Conservation (phyloP, 495 filamentous ascomycete species). For the Penicillium herquei region DNA sequence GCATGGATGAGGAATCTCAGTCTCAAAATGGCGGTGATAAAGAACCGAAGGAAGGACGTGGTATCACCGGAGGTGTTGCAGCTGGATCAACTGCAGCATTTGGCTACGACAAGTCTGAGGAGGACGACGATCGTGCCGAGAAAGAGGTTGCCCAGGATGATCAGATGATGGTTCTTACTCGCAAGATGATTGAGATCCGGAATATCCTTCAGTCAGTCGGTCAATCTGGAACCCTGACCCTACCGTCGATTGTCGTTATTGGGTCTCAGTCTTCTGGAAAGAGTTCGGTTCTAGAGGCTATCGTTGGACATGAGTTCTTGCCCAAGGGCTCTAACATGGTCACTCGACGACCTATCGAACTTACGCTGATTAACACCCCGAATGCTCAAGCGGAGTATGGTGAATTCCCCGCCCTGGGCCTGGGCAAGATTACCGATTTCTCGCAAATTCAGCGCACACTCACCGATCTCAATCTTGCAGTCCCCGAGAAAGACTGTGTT, state of each 20-base stretch:
- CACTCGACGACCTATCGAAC: slow-evolving; percentile 90
- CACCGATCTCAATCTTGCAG: slow-evolving; percentile 91
- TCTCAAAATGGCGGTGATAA: slow-evolving; percentile 44
- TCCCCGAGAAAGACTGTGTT: slow-evolving; percentile 86
- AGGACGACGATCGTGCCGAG: slow-evolving; percentile 64
- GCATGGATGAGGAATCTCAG: slow-evolving; percentile 51
- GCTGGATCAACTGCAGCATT: slow-evolving; percentile 72
- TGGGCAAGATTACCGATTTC: slow-evolving; percentile 93
- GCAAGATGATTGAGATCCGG: slow-evolving; percentile 99
- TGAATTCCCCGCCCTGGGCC: slow-evolving; percentile 89
- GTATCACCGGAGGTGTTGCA: slow-evolving; percentile 45
- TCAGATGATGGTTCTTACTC: slow-evolving; percentile 99
- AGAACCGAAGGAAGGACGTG: slow-evolving; percentile 62
- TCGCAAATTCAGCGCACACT: slow-evolving; percentile 87
- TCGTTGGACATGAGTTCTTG: slow-evolving; percentile 96
- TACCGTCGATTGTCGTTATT: slow-evolving; percentile 97
- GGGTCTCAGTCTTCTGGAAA: slow-evolving; percentile 98
- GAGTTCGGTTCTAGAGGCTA: slow-evolving; percentile 94
- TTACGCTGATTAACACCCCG: slow-evolving; percentile 94
- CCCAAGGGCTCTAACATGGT: slow-evolving; percentile 99
- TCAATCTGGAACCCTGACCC: slow-evolving; percentile 78
- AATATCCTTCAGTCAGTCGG: slow-evolving; percentile 87
- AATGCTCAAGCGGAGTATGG: slow-evolving; percentile 89
- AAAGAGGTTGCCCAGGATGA: slow-evolving; percentile 78
- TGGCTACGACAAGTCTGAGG: slow-evolving; percentile 69